Conservation (phyloP, 352 stramenopile genomes). For the Pythium sukuiense region DNA sequence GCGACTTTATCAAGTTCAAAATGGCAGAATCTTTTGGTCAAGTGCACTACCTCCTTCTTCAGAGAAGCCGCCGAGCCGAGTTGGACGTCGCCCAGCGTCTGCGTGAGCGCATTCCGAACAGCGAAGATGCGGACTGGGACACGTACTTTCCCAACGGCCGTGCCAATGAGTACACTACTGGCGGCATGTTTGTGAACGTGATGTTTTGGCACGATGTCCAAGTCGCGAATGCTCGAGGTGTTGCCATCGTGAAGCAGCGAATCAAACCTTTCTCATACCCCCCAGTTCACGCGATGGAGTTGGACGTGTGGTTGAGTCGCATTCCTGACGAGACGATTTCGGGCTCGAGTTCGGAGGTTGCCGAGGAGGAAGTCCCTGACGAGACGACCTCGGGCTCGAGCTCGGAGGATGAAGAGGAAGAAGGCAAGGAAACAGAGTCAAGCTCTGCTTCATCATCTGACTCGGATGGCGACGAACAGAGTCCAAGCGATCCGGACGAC, state of each 20-base stretch:
- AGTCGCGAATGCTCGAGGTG: neutral
- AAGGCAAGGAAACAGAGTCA: too few species aligned
- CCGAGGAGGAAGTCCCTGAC: too few species aligned
- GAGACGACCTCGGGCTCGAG: too few species aligned
- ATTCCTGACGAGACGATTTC: too few species aligned
- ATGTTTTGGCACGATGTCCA: constrained; percentile 2
- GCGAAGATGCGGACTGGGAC: neutral
- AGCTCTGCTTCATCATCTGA: too few species aligned
- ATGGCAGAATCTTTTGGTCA: neutral
- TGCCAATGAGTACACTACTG: neutral
- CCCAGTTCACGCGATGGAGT: too few species aligned
- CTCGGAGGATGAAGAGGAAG: too few species aligned
- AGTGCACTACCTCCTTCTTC: neutral
- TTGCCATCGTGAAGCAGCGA: neutral
- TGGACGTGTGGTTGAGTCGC: too few species aligned
- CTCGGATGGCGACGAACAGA: too few species aligned
- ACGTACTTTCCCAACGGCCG: neutral
- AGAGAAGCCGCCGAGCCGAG: neutral
- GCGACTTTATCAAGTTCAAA: neutral
- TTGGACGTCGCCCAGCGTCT: neutral
- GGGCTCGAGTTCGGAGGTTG: too few species aligned
- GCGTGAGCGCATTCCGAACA: neutral
- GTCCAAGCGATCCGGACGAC: too few species aligned
- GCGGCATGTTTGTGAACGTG: constrained; percentile 6
- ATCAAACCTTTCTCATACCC: too few species aligned